phyloP scores from a whole-genome alignment of 1,284 basidiomycete genomes.

The Rhodotorula sp. region DNA sequence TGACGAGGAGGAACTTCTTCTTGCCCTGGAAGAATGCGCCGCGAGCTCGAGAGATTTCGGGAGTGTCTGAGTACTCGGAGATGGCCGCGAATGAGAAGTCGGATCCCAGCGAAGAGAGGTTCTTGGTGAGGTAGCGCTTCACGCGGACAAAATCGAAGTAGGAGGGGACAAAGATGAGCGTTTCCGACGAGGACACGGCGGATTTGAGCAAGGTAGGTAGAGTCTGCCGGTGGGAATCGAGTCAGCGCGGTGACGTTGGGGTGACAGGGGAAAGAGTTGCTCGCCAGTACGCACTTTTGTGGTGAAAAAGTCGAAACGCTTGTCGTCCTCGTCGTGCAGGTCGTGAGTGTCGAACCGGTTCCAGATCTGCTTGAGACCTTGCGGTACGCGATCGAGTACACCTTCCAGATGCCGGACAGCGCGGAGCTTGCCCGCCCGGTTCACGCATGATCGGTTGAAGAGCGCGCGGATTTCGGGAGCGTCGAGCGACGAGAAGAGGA shows the following conservation, averaged over 20 bases:
- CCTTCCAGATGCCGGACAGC: constrained; percentile 49
- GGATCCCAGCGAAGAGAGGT: constrained; percentile 46
- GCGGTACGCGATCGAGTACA: constrained; percentile 64
- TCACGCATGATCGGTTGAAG: constrained; percentile 71
- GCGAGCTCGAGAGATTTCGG: constrained; percentile 88
- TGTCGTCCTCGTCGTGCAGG: constrained; percentile 77
- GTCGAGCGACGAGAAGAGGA: constrained; percentile 85
- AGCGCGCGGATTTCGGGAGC: constrained; percentile 81
- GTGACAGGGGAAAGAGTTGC: no score
- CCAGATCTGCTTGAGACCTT: constrained; percentile 79
- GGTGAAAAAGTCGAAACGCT: constrained; percentile 81
- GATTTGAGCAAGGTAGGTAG: constrained; percentile 80
- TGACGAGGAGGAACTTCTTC: constrained; percentile 82
- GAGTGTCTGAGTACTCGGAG: constrained; percentile 92
- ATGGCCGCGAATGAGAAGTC: constrained; percentile 76
- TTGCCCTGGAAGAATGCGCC: constrained; percentile 89
- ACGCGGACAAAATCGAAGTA: constrained; percentile 96
- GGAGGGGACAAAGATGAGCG: constrained; percentile 84
- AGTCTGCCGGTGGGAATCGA: constrained; percentile 55
- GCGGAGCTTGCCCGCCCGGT: constrained; percentile 76
- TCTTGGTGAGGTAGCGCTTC: constrained; percentile 78
- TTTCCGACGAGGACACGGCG: constrained; percentile 84
- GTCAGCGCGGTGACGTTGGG: not conserved
- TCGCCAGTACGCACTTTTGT: constrained; percentile 63
- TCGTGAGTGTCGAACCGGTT: constrained; percentile 69